Base-by-base conservation (phyloP, 495 filamentous ascomycete species). In the Mytilinidion resinicola region DNA sequence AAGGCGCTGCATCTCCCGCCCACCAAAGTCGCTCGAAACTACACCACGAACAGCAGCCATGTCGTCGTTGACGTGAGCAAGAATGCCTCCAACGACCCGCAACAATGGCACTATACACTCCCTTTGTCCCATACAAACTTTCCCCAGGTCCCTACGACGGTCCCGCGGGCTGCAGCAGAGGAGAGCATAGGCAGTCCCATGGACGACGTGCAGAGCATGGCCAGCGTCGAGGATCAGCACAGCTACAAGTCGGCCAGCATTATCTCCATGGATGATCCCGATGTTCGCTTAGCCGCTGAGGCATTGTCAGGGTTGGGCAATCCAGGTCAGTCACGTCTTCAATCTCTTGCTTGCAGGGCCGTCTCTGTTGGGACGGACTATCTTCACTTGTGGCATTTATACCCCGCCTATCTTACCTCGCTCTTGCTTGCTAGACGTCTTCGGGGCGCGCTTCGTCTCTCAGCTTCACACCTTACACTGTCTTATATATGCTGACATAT, bases 241-340 rank as follows among this genome's bases (percentile, higher is more conserved):
- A 49, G 12, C 21, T 25, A 25, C 20, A 51, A 60, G 21, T 53
- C 57, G 9, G 25, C 58, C 33, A 73, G 67, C 43, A 69, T 66
- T 34, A 55, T 87, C 43, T 89, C 84, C 47, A 82, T 92, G 62
- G 90, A 96, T 65, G 90, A 96, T 68, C 83, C 89, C 12, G 87
- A 95, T 59, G 83, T 87, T 34, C 77, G 85, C 33, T 76, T 86
- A 67, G 91, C 90, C 30, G 91, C 90, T 34, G 90, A 96, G 73
- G 90, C 91, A 11, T 72, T 96, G 19, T 87, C 87, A 37, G 88
- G 89, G 55, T 78, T 96, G 53, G 83, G 88, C 4, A 74, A 73
- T 71, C 84, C 88, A 66, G 89, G 91, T 95, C 69, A 19, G 57
- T 61, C 9, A 43, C 25, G 25, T 6, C 19, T 51, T 56, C 46